Evolutionary conservation across 2,329 filamentous ascomycete species (phyloP).

Genomic region (Penicillium hordei): DNA sequence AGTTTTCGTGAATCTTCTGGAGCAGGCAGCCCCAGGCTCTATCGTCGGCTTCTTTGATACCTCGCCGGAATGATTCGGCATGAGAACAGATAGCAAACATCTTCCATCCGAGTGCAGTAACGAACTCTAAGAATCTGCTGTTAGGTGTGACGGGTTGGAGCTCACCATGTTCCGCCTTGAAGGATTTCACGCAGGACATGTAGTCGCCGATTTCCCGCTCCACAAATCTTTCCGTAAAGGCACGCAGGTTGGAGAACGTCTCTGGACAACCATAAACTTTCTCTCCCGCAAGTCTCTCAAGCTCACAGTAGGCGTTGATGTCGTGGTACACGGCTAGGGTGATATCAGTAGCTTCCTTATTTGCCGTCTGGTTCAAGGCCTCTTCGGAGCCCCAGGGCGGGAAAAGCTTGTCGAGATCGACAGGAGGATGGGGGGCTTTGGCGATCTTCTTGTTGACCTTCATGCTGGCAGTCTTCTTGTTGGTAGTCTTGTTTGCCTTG

Average conservation of each 20-base stretch:
- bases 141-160: not conserved
- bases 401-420: not conserved
- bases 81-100: slow-evolving; percentile 29
- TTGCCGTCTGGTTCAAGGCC: not conserved
- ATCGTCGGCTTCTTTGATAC: slow-evolving; percentile 2
- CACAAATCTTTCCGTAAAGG: not conserved
- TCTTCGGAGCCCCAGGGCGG: slow-evolving; percentile 2
- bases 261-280: not conserved
- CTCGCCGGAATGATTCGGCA: slow-evolving; percentile 27
- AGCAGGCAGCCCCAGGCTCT: slow-evolving; percentile 20
- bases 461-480: not conserved
- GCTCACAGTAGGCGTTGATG: not conserved
- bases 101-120: slow-evolving; percentile 24
- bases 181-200: not conserved
- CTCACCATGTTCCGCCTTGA: slow-evolving; percentile 1
- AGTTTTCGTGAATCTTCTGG: slow-evolving; percentile 17
- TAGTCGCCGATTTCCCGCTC: not conserved
- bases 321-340: slow-evolving; percentile 1
- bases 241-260: not conserved
- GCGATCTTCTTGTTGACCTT: not conserved
- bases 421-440: not conserved
- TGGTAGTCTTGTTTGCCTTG: not conserved
- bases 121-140: slow-evolving; percentile 4
- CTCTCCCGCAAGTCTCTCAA: not conserved
- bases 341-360: not conserved